Conservation (phyloP, 2,329 filamentous ascomycete species). For the Aspergillus arachidicola region DNA sequence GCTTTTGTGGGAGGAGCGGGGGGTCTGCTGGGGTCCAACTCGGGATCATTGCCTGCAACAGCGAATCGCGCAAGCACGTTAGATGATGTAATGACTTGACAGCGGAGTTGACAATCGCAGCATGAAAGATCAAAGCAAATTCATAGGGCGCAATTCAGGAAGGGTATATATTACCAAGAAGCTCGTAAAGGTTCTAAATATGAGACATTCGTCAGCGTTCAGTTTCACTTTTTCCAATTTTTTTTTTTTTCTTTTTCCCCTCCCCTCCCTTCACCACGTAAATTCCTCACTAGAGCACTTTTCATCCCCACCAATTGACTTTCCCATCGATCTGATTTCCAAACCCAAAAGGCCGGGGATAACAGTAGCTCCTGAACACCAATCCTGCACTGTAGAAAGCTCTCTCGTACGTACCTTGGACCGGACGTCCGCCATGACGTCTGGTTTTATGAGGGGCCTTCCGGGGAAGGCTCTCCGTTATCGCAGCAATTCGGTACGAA, state of each 20-base stretch:
- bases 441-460: slow-evolving; percentile 51
- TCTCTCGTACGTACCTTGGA: slow-evolving; percentile 48
- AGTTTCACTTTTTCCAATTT: neutral
- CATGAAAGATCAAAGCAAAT: slow-evolving; percentile 16
- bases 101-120: neutral
- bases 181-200: slow-evolving; percentile 89
- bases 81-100: slow-evolving; percentile 30
- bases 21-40: slow-evolving; percentile 72
- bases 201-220: slow-evolving; percentile 39
- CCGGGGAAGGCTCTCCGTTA: slow-evolving; percentile 53
- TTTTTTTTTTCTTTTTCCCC: neutral
- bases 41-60: slow-evolving; percentile 66
- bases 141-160: slow-evolving; percentile 16
- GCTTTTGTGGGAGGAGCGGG: slow-evolving; percentile 81
- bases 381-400: slow-evolving; percentile 3
- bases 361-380: slow-evolving; percentile 8
- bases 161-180: slow-evolving; percentile 74
- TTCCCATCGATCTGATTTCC: neutral
- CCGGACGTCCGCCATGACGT: slow-evolving; percentile 57
- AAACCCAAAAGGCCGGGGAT: neutral
- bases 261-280: neutral
- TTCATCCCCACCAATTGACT: slow-evolving; percentile 14
- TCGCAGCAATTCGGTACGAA: slow-evolving; percentile 48
- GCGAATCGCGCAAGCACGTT: slow-evolving; percentile 26
- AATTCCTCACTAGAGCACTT: neutral